These are phyloP conservation scores for Entoloma clypeatum DNA, from an alignment of 1,284 basidiomycete genomes.

Conservation along the genomic window DNA sequence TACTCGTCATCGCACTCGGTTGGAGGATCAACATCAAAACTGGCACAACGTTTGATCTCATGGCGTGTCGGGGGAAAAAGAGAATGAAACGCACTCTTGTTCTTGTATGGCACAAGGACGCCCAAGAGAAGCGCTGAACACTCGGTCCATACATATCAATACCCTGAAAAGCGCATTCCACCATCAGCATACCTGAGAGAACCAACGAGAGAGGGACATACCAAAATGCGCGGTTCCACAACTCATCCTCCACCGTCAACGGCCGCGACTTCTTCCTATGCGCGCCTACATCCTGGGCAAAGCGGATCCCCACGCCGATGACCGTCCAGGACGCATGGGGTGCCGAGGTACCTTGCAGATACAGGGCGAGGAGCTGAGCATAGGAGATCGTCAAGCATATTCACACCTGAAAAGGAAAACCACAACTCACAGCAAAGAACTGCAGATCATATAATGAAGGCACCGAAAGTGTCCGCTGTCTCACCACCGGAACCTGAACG, in stretches of 20 bases:
- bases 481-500: slow-evolving; percentile 48
- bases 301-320: slow-evolving; percentile 33
- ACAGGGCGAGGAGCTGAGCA: slow-evolving; percentile 23
- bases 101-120: slow-evolving; percentile 73
- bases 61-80: not conserved
- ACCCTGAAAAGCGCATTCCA: slow-evolving; percentile 37
- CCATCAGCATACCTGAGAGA: slow-evolving; percentile 1
- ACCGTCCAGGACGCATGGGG: slow-evolving; percentile 31
- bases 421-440: slow-evolving; percentile 40
- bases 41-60: slow-evolving; percentile 21
- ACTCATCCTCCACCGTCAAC: slow-evolving; percentile 47
- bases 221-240: slow-evolving; percentile 76
- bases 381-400: slow-evolving; percentile 27
- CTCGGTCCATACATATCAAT: slow-evolving; percentile 55
- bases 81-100: slow-evolving; percentile 57
- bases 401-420: slow-evolving; percentile 10
- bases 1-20: slow-evolving; percentile 68
- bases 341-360: slow-evolving; percentile 23
- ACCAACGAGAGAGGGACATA: slow-evolving; percentile 14
- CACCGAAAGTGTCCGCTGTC: slow-evolving; percentile 44
- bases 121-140: slow-evolving; percentile 65
- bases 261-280: slow-evolving; percentile 44
- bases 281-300: slow-evolving; percentile 41
- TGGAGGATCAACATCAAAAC: slow-evolving; percentile 66
- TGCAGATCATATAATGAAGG: slow-evolving; percentile 65